A percentile compares a stretch with the other conserved stretches of the same genome.
These are phyloP conservation scores for Penstemon newberryi DNA, from an alignment of 257 asterid genomes.

Conservation along the genomic window DNA sequence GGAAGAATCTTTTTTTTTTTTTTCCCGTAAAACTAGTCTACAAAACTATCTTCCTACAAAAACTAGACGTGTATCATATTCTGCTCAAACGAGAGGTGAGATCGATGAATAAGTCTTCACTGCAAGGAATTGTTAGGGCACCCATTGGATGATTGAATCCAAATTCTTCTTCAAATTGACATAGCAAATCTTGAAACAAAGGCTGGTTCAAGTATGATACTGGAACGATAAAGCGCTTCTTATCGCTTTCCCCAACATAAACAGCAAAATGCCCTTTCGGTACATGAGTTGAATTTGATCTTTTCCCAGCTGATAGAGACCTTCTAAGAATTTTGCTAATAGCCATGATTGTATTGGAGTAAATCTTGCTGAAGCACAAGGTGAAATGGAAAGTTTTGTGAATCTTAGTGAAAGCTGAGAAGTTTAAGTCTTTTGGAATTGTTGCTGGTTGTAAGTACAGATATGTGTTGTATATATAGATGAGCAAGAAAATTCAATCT, in stretches of 20 bases:
- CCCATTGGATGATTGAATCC: slow-evolving; percentile 43
- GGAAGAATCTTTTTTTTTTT: too few relatives aligned
- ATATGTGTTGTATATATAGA: not conserved
- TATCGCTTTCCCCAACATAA: slow-evolving; percentile 35
- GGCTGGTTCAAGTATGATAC: slow-evolving; percentile 32
- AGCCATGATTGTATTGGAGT: not conserved
- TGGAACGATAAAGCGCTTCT: slow-evolving; percentile 26
- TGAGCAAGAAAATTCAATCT: not conserved
- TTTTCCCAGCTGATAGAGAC: not conserved
- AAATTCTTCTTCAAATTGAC: slow-evolving; percentile 34
- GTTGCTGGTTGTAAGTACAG: not conserved
- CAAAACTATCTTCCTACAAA: too few relatives aligned
- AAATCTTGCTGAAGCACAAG: not conserved
- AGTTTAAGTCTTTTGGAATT: not conserved
- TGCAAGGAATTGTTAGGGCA: slow-evolving; percentile 35
- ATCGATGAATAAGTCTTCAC: slow-evolving; percentile 33
- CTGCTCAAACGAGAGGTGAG: slow-evolving; percentile 24
- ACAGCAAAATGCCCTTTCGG: slow-evolving; percentile 36
- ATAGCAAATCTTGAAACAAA: slow-evolving; percentile 28
- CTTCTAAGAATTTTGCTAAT: not conserved
- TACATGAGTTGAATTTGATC: slow-evolving; percentile 2
- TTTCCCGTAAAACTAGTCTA: too few relatives aligned
- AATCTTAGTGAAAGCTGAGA: not conserved
- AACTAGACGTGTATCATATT: not conserved
- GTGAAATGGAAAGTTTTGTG: not conserved